These are phyloP conservation scores for Silene noctiflora DNA, from an alignment of 179 eudicot genomes.

Conservation along the genomic window DNA sequence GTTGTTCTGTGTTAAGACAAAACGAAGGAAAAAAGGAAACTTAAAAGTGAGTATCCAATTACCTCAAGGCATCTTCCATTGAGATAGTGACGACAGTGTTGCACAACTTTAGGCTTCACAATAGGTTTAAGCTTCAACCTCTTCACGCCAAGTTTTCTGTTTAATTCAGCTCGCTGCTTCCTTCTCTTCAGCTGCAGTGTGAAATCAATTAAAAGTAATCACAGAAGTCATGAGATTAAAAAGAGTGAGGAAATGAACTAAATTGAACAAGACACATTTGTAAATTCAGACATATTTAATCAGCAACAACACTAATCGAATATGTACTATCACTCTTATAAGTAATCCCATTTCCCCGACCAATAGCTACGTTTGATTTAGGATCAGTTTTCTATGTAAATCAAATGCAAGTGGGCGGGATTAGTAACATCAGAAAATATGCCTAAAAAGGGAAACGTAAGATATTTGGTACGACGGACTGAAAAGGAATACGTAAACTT, in stretches of 20 bases:
- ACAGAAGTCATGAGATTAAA: not conserved
- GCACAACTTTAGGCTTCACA: slow-evolving; percentile 54
- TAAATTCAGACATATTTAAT: not conserved
- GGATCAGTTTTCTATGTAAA: not conserved
- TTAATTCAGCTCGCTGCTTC: slow-evolving; percentile 70
- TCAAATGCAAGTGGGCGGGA: not conserved
- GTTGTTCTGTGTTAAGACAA: not conserved
- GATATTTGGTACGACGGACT: too few species aligned
- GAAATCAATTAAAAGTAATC: slow-evolving; percentile 9
- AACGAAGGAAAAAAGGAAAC: not conserved
- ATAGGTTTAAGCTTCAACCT: slow-evolving; percentile 62
- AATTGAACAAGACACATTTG: not conserved
- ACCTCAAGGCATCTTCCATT: slow-evolving; percentile 94
- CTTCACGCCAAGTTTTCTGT: slow-evolving; percentile 71
- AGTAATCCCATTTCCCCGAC: not conserved
- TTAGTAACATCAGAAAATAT: not conserved
- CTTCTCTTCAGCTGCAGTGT: slow-evolving; percentile 57
- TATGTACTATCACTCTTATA: not conserved
- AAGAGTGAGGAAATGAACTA: not conserved
- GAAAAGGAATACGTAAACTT: too few species aligned
- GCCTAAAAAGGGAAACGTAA: not conserved
- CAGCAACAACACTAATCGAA: not conserved
- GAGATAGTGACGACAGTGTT: slow-evolving; percentile 75
- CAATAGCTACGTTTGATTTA: not conserved
- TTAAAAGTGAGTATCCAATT: slow-evolving; percentile 13